Base-by-base conservation (phyloP, 225 moss, liverwort and hornwort species). In the Straminergon stramineum region DNA sequence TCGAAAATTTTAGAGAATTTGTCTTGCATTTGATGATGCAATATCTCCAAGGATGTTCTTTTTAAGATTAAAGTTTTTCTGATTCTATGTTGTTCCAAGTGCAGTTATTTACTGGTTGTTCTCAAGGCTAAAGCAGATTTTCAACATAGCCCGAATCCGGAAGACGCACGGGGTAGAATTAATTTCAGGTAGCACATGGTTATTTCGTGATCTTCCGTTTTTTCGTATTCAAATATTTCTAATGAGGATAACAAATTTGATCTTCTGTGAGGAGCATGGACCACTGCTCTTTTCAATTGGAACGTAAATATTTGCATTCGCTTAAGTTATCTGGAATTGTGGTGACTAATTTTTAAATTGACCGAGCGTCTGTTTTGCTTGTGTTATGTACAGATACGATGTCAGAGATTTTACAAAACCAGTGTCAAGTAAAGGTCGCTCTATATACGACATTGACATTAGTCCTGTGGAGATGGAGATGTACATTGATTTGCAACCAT, bases 371-470 rank as follows among this genome's bases (percentile, higher is more conserved):
- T 57, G 23, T 81, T 31, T 85, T 79, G 71, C 83, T 17, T 61
- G 80, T 87, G 53, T 52, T 70, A 62, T 39, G 61, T 90, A 86
- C 93, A 99, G 99, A 91, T 96, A 99, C 74, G 97, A 99, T 89
- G 95, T 94, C 68, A 93, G 95, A 86, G 97, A 99, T 91, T 97
- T 97, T 92, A 94, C 96, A 53, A 99, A 99, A 85, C 97, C 99
- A 74, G 99, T 99, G 73, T 99, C 99, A 86, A 97, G 97, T 92
- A 99, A 99, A 94, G 99, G 99, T 77, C 91, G 95, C 85, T 95
- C 95, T 75, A 95, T 99, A 78, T 90, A 92, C 58, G 99, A 99
- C 84, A 95, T 99, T 58, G 94, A 95, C 88, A 91, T 97, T 88
- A 95, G 95, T 89, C 88, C 95, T 84, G 95, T 92, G 89, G 99